Base-by-base conservation (phyloP, 805 yeast species). In the Yarrowia sp. region DNA sequence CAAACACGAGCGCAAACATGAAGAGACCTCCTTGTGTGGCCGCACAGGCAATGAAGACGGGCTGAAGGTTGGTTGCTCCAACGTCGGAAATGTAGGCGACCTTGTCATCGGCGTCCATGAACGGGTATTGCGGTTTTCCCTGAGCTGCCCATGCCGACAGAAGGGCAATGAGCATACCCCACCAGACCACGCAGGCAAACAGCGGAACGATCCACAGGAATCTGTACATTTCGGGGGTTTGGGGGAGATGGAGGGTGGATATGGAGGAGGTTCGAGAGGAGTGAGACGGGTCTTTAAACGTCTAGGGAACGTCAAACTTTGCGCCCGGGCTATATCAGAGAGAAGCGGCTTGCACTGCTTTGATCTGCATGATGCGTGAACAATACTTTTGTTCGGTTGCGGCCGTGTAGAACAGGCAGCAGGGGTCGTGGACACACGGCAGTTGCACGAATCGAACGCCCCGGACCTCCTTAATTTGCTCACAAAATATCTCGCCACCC, bases 151-250 rank as follows among this genome's bases (percentile, higher is more conserved):
- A 93, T 72, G 87, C 84, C 1, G 83, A 77, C 72, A 93, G 75
- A 85, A 94, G 80, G 5, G 97, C 91, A 5, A 89, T 87, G 11
- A 93, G 84, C 97, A 92, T 91, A 3, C 90, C 97, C 87, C 92
- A 90, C 98, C 98, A 93, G 15, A 87, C 88, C 1, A 87, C 77
- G 66, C 86, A 79, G 1, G 91, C 85, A 2, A 87, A 74, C 52
- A 92, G 78, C 3, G 97, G 97, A 45, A 92, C 72, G 70, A 78
- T 72, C 81, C 81, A 80, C 70, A 63, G 40, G 45, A 63, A 49
- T 49, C 67, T 19, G 48, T 63, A 63, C 67, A 63, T 63, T 26
- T 43, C 32, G 32, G 32, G 32, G 40, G 12, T 38, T 38, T 10
- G 10, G 19, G 19, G 19, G 40, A 38, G 40, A 38, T 5, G 52